phyloP scores from a whole-genome alignment of 306 rosid genomes.

The Leucaena leucocephala region DNA sequence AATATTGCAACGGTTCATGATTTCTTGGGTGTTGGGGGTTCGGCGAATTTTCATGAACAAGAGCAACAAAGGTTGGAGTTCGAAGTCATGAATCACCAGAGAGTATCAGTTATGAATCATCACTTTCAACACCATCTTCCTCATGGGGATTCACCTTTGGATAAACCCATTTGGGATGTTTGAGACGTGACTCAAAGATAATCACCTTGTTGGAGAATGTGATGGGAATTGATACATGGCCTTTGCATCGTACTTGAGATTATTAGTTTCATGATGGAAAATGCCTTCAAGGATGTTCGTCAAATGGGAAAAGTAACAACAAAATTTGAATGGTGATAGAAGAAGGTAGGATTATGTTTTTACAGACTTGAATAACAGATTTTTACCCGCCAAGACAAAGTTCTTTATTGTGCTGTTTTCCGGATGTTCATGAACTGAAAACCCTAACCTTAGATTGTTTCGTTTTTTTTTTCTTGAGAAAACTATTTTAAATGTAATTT shows the following conservation, averaged over 20 bases:
- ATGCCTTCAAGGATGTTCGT: not conserved
- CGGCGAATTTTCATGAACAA: constrained; percentile 51
- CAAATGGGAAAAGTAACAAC: not conserved
- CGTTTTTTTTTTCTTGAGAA: too few relatives aligned
- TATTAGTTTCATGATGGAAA: constrained; percentile 1
- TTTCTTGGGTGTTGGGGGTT: constrained; percentile 75
- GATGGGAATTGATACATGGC: not conserved
- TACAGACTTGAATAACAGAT: not conserved
- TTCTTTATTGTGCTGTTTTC: not conserved
- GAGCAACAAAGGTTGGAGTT: constrained; percentile 49
- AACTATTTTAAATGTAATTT: too few relatives aligned
- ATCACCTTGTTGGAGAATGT: not conserved
- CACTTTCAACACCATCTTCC: constrained; percentile 61
- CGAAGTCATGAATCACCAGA: constrained; percentile 47
- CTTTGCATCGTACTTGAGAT: not conserved
- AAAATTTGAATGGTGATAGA: not conserved
- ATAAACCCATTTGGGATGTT: constrained; percentile 47
- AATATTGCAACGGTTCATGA: constrained; percentile 61
- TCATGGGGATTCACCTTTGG: constrained; percentile 52
- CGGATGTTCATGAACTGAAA: not conserved
- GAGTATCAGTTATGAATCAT: constrained; percentile 49
- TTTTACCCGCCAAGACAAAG: not conserved
- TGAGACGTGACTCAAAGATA: constrained; percentile 17
- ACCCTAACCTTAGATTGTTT: not conserved
- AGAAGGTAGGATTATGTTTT: not conserved